Conservation (phyloP, 1,284 basidiomycete genomes). For the Grifola frondosa region DNA sequence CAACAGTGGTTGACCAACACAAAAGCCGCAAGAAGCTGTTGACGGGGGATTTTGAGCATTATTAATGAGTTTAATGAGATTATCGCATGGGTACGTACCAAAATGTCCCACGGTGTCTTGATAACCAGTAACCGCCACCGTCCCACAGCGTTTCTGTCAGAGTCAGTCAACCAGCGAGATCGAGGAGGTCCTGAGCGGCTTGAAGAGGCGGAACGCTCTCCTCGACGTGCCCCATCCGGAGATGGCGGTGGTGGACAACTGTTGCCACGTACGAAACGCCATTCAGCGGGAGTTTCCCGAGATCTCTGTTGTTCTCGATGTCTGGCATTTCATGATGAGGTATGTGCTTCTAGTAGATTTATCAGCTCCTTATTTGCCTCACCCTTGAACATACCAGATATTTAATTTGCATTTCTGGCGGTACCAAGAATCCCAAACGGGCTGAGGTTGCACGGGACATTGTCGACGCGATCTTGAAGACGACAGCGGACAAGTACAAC, state of each 20-base stretch:
- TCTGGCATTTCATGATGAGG: constrained; percentile 18
- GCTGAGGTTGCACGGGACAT: constrained; percentile 12
- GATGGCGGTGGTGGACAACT: constrained; percentile 25
- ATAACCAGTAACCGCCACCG: too few species aligned
- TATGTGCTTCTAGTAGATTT: constrained; percentile 2
- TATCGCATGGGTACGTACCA: constrained; percentile 2
- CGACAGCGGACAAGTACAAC: constrained; percentile 2
- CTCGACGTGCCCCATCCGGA: constrained; percentile 16
- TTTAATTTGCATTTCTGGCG: constrained; percentile 1
- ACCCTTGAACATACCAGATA: too few species aligned
- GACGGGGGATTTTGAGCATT: background rate
- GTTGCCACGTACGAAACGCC: constrained; percentile 20
- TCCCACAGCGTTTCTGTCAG: constrained; percentile 4
- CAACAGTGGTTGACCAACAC: background rate
- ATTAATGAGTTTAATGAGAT: constrained; percentile 1
- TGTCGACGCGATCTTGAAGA: constrained; percentile 17
- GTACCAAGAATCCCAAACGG: constrained; percentile 4
- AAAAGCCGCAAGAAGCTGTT: background rate
- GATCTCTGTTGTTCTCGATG: constrained; percentile 11
- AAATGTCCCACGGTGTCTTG: too few species aligned
- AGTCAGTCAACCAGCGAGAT: constrained; percentile 13
- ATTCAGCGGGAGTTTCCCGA: constrained; percentile 11
- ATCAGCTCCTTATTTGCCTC: background rate
- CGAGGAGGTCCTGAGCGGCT: constrained; percentile 18
- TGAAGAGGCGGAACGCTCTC: constrained; percentile 8